Percentiles rank a stretch among this genome's conserved stretches.
phyloP scores from a whole-genome alignment of 345 rosid genomes.

The Pelargonium nanum region DNA sequence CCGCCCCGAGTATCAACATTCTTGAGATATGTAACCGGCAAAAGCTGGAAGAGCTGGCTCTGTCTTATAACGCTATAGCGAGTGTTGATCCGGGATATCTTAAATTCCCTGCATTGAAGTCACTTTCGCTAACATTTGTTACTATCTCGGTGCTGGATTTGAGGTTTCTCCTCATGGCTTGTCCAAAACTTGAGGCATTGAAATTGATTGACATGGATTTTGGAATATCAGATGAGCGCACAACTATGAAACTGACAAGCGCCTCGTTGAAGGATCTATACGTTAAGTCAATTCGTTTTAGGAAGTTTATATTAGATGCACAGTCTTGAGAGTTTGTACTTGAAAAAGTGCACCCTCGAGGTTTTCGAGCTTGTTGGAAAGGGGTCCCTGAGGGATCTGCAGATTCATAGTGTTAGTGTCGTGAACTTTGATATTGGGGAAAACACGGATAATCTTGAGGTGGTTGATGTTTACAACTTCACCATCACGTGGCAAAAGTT shows the following conservation, averaged over 20 bases:
- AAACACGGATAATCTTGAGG: constrained; percentile 50
- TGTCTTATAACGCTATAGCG: constrained; percentile 49
- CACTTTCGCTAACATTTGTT: constrained; percentile 59
- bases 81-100: constrained; percentile 64
- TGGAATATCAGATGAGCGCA: constrained; percentile 65
- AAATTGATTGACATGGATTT: constrained; percentile 64
- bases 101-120: constrained; percentile 72
- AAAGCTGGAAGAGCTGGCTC: constrained; percentile 46
- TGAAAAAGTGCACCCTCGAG: constrained; percentile 65
- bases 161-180: constrained; percentile 60
- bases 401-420: constrained; percentile 61
- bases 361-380: constrained; percentile 68
- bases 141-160: constrained; percentile 67
- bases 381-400: constrained; percentile 64
- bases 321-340: constrained; percentile 57
- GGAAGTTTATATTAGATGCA: constrained; percentile 81
- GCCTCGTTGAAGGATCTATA: constrained; percentile 50
- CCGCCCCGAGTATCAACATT: constrained; percentile 59
- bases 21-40: constrained; percentile 77
- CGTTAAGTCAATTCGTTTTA: constrained; percentile 56
- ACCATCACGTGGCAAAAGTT: constrained; percentile 66
- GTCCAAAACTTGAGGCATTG: constrained; percentile 54
- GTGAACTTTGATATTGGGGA: constrained; percentile 70
- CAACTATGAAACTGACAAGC: constrained; percentile 54
- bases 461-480: constrained; percentile 60